A percentile compares a stretch with the other conserved stretches of the same genome.
phyloP scores from a whole-genome alignment of 805 yeast species.

The Starmera pachycereana region DNA sequence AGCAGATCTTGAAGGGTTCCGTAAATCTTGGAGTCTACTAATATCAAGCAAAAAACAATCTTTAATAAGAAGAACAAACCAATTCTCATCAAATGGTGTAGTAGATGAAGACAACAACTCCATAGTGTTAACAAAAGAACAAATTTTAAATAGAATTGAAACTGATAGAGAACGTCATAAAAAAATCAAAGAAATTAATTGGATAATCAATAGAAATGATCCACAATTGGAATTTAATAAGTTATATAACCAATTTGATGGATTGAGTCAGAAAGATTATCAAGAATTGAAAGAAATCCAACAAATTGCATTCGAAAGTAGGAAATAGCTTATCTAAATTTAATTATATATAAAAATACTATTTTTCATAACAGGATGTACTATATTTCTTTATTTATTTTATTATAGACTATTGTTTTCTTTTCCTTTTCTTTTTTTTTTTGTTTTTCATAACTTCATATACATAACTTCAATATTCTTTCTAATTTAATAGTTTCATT shows the following conservation, averaged over 20 bases:
- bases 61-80: constrained; percentile 5
- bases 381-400: no score
- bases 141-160: constrained; percentile 73
- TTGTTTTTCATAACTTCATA: neutral
- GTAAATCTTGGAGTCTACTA: constrained; percentile 13
- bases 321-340: no score
- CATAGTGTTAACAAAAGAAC: constrained; percentile 27
- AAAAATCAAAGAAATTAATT: constrained; percentile 66
- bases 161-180: constrained; percentile 90
- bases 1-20: constrained; percentile 6
- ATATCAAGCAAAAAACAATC: constrained; percentile 11
- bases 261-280: constrained; percentile 35
- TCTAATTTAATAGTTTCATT: no score
- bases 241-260: constrained; percentile 27
- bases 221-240: constrained; percentile 34
- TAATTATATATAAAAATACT: no score
- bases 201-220: constrained; percentile 52
- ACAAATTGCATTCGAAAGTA: constrained; percentile 39
- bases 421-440: no score
- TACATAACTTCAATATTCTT: no score
- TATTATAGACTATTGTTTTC: neutral
- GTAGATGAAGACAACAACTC: neutral
- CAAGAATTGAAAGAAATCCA: constrained; percentile 45
- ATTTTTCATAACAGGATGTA: neutral
- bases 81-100: constrained; percentile 1